Evolutionary conservation across 83 land plant species (phyloP).

Genomic region (Picea abies): DNA sequence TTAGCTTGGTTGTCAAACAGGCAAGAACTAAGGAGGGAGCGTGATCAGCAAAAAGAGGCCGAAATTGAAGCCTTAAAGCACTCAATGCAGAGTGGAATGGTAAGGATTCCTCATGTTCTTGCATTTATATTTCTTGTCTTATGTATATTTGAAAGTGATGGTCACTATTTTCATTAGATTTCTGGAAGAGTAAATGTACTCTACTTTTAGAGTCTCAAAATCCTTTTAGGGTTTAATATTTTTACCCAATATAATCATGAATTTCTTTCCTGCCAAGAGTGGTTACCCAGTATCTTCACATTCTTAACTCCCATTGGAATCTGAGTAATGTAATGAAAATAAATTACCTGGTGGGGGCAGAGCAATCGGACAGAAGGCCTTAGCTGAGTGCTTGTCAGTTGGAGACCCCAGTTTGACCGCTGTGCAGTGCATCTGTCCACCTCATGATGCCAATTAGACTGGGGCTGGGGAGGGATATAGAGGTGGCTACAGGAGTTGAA

Average conservation of each 20-base stretch:
- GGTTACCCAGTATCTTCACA: no score
- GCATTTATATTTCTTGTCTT: background rate
- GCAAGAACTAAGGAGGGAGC: slow-evolving; percentile 67
- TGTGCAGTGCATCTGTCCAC: no score
- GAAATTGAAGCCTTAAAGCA: slow-evolving; percentile 73
- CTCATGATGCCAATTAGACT: no score
- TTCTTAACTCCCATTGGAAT: no score
- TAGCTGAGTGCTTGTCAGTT: no score
- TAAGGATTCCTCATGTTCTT: slow-evolving; percentile 18
- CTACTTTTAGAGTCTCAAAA: background rate
- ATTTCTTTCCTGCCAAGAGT: background rate
- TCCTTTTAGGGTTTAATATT: background rate
- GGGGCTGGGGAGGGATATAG: no score
- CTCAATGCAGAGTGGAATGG: slow-evolving; percentile 96
- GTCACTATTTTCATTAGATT: background rate
- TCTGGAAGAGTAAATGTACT: background rate
- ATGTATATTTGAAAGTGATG: background rate
- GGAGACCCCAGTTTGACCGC: no score
- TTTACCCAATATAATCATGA: background rate
- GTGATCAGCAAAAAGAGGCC: slow-evolving; percentile 82
- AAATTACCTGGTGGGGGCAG: no score
- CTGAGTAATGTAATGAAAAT: no score
- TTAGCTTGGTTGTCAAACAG: slow-evolving; percentile 36
- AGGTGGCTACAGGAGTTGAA: no score
- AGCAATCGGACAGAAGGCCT: no score